These are phyloP conservation scores for Boletellus emodensis DNA, from an alignment of 768 basidiomycete species.

Conservation along the genomic window DNA sequence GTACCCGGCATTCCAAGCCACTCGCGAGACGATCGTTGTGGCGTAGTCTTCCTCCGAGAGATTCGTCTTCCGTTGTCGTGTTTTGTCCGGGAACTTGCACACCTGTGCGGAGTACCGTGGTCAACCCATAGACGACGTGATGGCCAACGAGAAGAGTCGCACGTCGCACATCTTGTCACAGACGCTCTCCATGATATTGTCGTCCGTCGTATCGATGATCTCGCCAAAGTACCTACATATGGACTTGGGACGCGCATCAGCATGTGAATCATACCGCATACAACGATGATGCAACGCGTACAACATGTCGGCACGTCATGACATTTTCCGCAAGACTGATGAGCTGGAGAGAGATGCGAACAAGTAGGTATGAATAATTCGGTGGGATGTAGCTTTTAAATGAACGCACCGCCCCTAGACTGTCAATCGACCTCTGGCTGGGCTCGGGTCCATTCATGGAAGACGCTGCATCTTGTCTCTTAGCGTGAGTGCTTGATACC, in stretches of 20 bases:
- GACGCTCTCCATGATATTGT: conserved; percentile 42
- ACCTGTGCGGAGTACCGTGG: conserved; percentile 41
- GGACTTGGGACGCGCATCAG: conserved; percentile 36
- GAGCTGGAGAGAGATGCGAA: conserved; percentile 30
- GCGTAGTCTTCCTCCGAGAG: conserved; percentile 43
- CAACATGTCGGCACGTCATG: conserved; percentile 65
- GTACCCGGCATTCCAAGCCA: conserved; percentile 21
- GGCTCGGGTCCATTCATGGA: conserved; percentile 52
- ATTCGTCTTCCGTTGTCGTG: conserved; percentile 43
- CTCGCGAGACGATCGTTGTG: conserved; percentile 16
- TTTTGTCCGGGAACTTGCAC: conserved; percentile 75
- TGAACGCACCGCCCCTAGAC: conserved; percentile 53
- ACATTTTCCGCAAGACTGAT: conserved; percentile 56
- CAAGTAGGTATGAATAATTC: neutral
- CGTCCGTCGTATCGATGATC: conserved; percentile 46
- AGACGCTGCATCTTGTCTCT: conserved; percentile 41
- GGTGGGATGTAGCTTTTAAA: conserved; percentile 10
- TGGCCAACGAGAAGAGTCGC: conserved; percentile 20
- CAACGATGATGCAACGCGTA: conserved; percentile 31
- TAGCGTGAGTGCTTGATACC: conserved; percentile 45
- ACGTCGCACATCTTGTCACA: conserved; percentile 85
- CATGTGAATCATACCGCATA: neutral
- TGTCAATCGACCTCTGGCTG: conserved; percentile 63
- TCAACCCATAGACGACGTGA: neutral
- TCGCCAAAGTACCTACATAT: conserved; percentile 85